Percentiles rank a stretch among this genome's conserved stretches.
phyloP scores from a whole-genome alignment of 78 protist species.

The Dictyostelium discoideum region dicty_2.7 NC_007091.3:1776501-1777000 shows the following conservation, averaged over 20 bases:
- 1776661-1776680: not conserved
- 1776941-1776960: slow-evolving; percentile 39
- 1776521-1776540: too few species aligned
- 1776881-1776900: slow-evolving; percentile 43
- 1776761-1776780: slow-evolving; percentile 46
- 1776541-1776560: too few species aligned
- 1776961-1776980: slow-evolving; percentile 32
- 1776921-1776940: slow-evolving; percentile 10
- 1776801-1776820: slow-evolving; percentile 47
- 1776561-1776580: too few species aligned
- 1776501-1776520: too few species aligned
- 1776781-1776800: slow-evolving; percentile 12
- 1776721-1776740: not conserved
- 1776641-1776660: too few species aligned
- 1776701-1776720: too few species aligned
- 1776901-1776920: not conserved
- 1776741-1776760: not conserved
- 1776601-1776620: too few species aligned
- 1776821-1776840: slow-evolving; percentile 38
- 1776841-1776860: slow-evolving; percentile 51
- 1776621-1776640: too few species aligned
- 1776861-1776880: slow-evolving; percentile 73
- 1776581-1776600: too few species aligned
- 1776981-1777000: slow-evolving; percentile 64
- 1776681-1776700: too few species aligned